Percentiles rank a stretch among this genome's conserved stretches.
phyloP scores from a whole-genome alignment of 169 alveolate genomes.

The Plasmodium vinckei region DNA sequence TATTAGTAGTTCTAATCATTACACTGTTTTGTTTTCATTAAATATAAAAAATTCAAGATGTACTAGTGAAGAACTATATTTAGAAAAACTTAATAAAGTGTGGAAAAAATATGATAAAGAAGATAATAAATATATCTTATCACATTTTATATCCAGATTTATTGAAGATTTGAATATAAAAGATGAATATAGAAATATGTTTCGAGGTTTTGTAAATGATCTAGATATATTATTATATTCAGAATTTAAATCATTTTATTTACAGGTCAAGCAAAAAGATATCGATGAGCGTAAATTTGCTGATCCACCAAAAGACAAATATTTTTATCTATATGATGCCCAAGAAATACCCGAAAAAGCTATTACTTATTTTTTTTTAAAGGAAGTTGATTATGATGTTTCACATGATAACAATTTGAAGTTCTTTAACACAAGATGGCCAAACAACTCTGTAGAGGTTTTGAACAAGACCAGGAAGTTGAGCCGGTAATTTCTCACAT shows the following conservation, averaged over 20 bases:
- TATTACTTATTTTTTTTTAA: conserved; percentile 51
- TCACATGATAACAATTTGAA: conserved; percentile 46
- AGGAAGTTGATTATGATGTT: conserved; percentile 73
- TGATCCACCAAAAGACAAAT: conserved; percentile 76
- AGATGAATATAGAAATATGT: conserved; percentile 62
- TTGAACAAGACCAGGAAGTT: conserved; percentile 20
- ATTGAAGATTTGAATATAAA: conserved; percentile 76
- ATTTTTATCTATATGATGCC: conserved; percentile 71
- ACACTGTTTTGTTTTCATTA: conserved; percentile 81
- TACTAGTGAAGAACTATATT: conserved; percentile 51
- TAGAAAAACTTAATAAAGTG: conserved; percentile 47
- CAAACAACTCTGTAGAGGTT: conserved; percentile 70
- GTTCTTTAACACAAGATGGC: conserved; percentile 74
- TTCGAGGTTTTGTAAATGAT: conserved; percentile 65
- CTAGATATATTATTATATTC: conserved; percentile 52
- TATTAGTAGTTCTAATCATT: conserved; percentile 84
- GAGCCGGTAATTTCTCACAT: conserved; percentile 8
- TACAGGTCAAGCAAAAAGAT: conserved; percentile 62
- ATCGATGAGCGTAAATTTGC: conserved; percentile 32
- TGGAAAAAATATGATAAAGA: conserved; percentile 82
- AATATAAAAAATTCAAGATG: conserved; percentile 69
- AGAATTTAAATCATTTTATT: conserved; percentile 69
- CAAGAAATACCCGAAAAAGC: conserved; percentile 65
- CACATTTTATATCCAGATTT: conserved; percentile 74
- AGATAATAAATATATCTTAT: conserved; percentile 80